Conservation (phyloP, 352 stramenopile genomes). For the Phytophthora brassicae region DNA sequence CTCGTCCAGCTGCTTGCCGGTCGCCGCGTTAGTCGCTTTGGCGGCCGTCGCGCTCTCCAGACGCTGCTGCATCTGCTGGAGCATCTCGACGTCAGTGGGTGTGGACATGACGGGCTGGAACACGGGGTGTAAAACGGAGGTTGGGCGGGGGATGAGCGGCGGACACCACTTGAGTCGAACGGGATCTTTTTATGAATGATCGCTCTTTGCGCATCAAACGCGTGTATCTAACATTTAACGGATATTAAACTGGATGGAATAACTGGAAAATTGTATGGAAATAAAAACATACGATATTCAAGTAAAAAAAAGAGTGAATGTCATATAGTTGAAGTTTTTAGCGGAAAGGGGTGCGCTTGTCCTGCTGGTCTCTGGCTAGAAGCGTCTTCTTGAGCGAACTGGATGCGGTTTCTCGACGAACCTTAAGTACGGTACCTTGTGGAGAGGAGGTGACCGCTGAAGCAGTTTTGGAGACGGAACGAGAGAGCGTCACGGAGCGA, state of each 20-base stretch:
- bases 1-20: slow-evolving; percentile 72
- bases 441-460: slow-evolving; percentile 2
- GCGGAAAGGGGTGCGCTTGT: slow-evolving; percentile 38
- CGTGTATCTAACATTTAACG: not conserved
- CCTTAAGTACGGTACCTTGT: slow-evolving; percentile 37
- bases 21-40: slow-evolving; percentile 54
- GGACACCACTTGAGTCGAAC: slow-evolving; percentile 10
- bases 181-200: slow-evolving; percentile 36
- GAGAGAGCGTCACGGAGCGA: slow-evolving; percentile 11
- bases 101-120: slow-evolving; percentile 39
- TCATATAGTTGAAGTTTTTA: slow-evolving; percentile 30
- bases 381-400: slow-evolving; percentile 57
- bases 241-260: not conserved
- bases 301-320: slow-evolving; percentile 16
- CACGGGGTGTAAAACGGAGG: not conserved
- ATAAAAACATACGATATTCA: not conserved
- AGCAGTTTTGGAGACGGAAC: not conserved
- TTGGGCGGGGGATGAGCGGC: not conserved
- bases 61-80: slow-evolving; percentile 57
- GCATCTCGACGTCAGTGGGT: slow-evolving; percentile 42
- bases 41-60: slow-evolving; percentile 36
- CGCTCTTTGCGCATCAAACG: slow-evolving; percentile 13
- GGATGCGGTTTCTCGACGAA: slow-evolving; percentile 54
- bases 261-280: not conserved
- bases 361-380: slow-evolving; percentile 21